Percentiles rank a stretch among this genome's conserved stretches.
These are phyloP conservation scores for Trichomonas tenax DNA, from an alignment of 208 protist genomes.

Conservation along the genomic window DNA sequence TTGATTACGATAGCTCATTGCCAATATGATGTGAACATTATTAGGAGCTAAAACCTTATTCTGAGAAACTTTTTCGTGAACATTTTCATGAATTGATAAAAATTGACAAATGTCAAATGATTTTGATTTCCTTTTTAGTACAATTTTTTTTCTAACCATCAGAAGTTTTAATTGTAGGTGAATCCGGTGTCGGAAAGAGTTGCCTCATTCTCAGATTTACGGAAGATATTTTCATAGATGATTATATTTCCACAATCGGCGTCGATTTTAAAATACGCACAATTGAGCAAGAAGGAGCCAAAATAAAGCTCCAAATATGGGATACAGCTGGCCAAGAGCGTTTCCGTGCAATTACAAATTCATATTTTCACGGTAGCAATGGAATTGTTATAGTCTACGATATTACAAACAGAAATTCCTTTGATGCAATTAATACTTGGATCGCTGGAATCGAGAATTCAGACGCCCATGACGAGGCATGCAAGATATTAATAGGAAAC, in stretches of 20 bases:
- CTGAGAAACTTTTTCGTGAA: too few relatives aligned
- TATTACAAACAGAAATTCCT: conserved; percentile 36
- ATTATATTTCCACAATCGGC: conserved; percentile 96
- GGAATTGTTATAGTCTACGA: conserved; percentile 56
- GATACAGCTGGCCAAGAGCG: conserved; percentile 55
- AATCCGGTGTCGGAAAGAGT: conserved; percentile 91
- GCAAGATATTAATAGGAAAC: conserved; percentile 48
- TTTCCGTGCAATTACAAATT: conserved; percentile 48
- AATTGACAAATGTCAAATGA: neutral
- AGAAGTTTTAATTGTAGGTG: conserved; percentile 71
- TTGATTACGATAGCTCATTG: too few relatives aligned
- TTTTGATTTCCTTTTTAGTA: neutral
- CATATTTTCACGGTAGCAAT: conserved; percentile 45
- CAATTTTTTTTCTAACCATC: neutral
- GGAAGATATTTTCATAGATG: conserved; percentile 97
- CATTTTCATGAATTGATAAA: too few relatives aligned
- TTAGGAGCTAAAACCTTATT: too few relatives aligned
- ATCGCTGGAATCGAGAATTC: neutral
- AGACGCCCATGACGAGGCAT: neutral
- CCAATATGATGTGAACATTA: too few relatives aligned
- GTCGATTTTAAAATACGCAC: conserved; percentile 64
- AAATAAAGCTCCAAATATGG: conserved; percentile 34
- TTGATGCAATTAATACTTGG: neutral
- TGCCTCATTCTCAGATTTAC: conserved; percentile 94
- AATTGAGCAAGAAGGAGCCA: conserved; percentile 35